Evolutionary conservation across 1,284 basidiomycete species (phyloP).

Genomic region (Tylopilus sp.): DNA sequence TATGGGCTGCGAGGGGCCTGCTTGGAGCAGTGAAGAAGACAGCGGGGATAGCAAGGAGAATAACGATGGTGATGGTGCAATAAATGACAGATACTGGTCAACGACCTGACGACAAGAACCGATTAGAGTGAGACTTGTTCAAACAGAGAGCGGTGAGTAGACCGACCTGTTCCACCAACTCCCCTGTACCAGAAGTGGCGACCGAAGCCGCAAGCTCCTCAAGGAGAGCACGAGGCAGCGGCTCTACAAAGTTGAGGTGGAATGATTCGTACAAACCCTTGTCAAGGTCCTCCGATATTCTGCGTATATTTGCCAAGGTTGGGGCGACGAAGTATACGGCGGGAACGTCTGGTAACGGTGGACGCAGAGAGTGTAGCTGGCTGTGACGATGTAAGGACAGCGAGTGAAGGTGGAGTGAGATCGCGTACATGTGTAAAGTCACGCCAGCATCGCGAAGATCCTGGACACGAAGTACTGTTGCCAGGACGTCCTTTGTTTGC

Average conservation of each 20-base stretch:
- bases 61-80: conserved; percentile 90
- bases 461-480: conserved; percentile 92
- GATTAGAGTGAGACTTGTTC: background rate
- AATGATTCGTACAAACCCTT: conserved; percentile 89
- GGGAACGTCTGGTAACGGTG: conserved; percentile 91
- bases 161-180: conserved; percentile 74
- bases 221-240: conserved; percentile 81
- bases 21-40: conserved; percentile 33
- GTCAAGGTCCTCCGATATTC: conserved; percentile 88
- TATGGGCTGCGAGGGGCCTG: conserved; percentile 34
- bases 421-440: conserved; percentile 91
- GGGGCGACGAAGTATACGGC: conserved; percentile 97
- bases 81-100: conserved; percentile 97
- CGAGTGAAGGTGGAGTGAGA: background rate
- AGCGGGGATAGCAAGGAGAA: conserved; percentile 79
- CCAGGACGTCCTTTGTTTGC: conserved; percentile 92
- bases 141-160: background rate
- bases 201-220: conserved; percentile 93
- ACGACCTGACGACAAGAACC: conserved; percentile 54
- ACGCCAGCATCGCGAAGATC: conserved; percentile 96
- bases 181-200: conserved; percentile 81
- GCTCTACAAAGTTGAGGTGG: conserved; percentile 94
- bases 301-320: conserved; percentile 79
- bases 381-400: conserved; percentile 41
- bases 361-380: conserved; percentile 87